Conservation (phyloP, 306 rosid species). For the Citrullus mucosospermus region DNA sequence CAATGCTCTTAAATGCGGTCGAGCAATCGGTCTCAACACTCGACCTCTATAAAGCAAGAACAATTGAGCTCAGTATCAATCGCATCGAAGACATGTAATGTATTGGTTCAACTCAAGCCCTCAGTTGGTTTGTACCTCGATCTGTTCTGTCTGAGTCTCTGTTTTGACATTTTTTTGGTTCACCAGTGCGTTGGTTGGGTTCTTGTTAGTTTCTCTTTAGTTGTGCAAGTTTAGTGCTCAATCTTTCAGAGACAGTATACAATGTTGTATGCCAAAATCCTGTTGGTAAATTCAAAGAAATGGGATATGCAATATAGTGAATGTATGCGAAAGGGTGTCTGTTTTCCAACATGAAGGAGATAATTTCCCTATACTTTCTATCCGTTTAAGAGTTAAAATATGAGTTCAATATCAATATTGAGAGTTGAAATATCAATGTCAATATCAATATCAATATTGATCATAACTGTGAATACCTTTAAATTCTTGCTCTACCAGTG, state of each 20-base stretch:
- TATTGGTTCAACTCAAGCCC: neutral
- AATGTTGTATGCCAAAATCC: neutral
- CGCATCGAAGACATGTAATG: neutral
- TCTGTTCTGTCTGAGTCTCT: neutral
- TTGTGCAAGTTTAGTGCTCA: neutral
- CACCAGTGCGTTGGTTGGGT: neutral
- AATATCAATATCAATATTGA: neutral
- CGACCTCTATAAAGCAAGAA: slow-evolving; percentile 6
- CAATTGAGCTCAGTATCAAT: neutral
- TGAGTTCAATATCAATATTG: neutral
- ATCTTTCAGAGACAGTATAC: neutral
- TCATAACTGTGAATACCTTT: neutral
- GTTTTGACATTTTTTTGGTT: neutral
- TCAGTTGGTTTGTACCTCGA: neutral
- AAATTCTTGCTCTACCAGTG: neutral
- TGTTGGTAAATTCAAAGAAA: neutral
- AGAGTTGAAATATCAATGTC: neutral
- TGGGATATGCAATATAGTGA: neutral
- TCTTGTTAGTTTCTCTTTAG: neutral
- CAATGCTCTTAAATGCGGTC: slow-evolving; percentile 56
- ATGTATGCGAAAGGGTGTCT: neutral
- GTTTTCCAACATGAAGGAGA: neutral
- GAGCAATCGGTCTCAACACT: slow-evolving; percentile 34
- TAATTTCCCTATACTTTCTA: no score
- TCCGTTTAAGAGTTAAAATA: neutral